Conservation (phyloP, 176 grass and related monocot genomes). For the Oryza glaberrima region DNA sequence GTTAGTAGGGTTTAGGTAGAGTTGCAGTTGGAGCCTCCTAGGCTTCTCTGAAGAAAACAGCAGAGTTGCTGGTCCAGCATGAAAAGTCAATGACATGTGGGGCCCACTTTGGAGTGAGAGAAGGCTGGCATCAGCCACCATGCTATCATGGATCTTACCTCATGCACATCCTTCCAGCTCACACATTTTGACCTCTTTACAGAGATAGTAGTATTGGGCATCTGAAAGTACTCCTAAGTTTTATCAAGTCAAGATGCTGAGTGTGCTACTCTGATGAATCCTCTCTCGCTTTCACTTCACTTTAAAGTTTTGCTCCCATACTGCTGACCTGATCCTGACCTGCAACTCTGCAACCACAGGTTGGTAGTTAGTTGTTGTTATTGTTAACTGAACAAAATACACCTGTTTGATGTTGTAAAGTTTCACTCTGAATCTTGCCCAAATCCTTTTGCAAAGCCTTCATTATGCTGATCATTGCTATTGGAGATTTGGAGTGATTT, state of each 20-base stretch:
- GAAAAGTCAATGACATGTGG: slow-evolving; percentile 2
- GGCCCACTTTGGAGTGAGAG: not conserved
- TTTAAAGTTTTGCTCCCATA: slow-evolving; percentile 35
- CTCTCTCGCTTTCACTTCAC: slow-evolving; percentile 40
- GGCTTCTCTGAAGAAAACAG: not conserved
- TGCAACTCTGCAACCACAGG: not conserved
- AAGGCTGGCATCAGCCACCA: slow-evolving; percentile 19
- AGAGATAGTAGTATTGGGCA: slow-evolving; percentile 8
- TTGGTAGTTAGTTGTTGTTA: not conserved
- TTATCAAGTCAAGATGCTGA: slow-evolving; percentile 15
- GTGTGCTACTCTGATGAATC: not conserved
- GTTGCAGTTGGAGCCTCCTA: not conserved
- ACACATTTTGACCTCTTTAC: slow-evolving; percentile 18
- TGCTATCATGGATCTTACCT: not conserved
- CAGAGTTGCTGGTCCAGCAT: not conserved
- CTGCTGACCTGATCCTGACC: not conserved
- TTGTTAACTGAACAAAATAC: slow-evolving; percentile 9
- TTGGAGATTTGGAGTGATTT: not conserved
- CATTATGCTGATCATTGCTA: not conserved
- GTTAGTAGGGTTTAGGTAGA: not conserved
- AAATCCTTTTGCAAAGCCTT: not conserved
- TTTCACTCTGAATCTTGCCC: not conserved
- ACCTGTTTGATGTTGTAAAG: not conserved
- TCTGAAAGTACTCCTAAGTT: not conserved
- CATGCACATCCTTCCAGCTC: slow-evolving; percentile 11